Evolutionary conservation across 495 filamentous ascomycete genomes (phyloP), one percentile per base, ranked within the genome.

Genomic region (Hyaloscypha finlandica): DNA sequence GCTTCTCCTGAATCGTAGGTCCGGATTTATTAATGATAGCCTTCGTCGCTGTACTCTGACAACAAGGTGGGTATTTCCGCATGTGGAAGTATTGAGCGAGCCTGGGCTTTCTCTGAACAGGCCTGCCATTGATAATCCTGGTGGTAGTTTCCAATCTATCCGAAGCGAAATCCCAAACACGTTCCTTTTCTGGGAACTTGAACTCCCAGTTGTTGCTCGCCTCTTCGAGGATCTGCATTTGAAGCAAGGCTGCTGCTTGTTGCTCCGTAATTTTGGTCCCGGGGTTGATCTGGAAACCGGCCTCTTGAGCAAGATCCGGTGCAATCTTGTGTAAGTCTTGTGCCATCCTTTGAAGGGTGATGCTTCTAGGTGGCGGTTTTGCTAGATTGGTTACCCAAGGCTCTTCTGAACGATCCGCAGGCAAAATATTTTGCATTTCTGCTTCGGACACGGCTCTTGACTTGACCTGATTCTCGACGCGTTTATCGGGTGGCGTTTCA

Each of bases 171-270:
- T 70, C 59, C 71, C 71, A 73, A 14, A 73, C 65, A 53, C 64
- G 65, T 51, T 73, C 71, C 22, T 73, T 66, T 22, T 73, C 71
- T 2, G 71, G 71, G 39, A 73, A 73, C 9, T 65, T 32, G 2
- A 53, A 37, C 45, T 73, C 71, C 71, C 71, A 73, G 42, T 73
- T 73, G 20, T 73, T 73, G 62, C 58, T 73, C 3, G 59, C 14
- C 39, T 73, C 71, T 39, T 73, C 64, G 3, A 70, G 19, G 35
- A 73, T 57, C 30, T 73, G 61, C 64, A 68, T 68, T 52, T 73
- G 68, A 0, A 73, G 33, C 22, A 73, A 29, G 25, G 37, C 33
- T 2, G 56, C 71, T 22, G 65, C 59, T 48, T 67, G 51, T 12
- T 5, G 6, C 19, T 67, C 61, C 0, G 45, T 63, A 33, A 63